phyloP scores from a whole-genome alignment of 1,284 basidiomycete species.

The Microbotryum violaceum region DNA sequence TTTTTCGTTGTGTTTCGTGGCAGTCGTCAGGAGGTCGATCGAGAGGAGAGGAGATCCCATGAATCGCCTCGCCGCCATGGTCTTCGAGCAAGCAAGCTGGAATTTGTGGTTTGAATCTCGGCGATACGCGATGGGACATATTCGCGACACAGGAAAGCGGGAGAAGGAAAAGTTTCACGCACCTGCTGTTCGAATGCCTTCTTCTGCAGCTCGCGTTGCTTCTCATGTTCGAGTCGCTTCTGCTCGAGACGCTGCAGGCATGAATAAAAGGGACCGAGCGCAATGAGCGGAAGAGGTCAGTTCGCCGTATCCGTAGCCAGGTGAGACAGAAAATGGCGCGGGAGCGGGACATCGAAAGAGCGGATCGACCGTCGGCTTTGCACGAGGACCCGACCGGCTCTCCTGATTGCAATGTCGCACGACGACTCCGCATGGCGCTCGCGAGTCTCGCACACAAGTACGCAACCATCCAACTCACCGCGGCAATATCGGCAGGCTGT shows the following conservation, averaged over 20 bases:
- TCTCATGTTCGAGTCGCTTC: conserved; percentile 81
- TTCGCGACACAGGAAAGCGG: neutral
- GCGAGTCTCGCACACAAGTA: too few species aligned
- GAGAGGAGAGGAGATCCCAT: too few species aligned
- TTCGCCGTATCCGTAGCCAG: neutral
- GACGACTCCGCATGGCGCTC: too few species aligned
- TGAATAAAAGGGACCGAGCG: neutral
- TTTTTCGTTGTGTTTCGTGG: too few species aligned
- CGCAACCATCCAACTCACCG: too few species aligned
- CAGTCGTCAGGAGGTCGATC: too few species aligned
- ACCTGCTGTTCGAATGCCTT: conserved; percentile 90
- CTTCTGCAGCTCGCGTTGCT: conserved; percentile 72
- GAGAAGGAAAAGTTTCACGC: conserved; percentile 42
- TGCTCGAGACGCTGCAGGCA: conserved; percentile 66
- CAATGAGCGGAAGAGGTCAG: neutral
- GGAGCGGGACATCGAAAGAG: neutral
- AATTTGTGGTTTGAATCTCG: too few species aligned
- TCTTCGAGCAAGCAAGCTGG: too few species aligned
- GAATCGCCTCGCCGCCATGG: too few species aligned
- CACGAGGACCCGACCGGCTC: neutral
- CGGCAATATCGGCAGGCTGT: too few species aligned
- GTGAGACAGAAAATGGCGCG: neutral
- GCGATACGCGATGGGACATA: too few species aligned
- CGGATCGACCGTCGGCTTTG: neutral
- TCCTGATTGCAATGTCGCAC: neutral